Evolutionary conservation across 1,139 yeast species (phyloP), one percentile per base, ranked within the genome.

Genomic region (Blastobotrys persicus): DNA sequence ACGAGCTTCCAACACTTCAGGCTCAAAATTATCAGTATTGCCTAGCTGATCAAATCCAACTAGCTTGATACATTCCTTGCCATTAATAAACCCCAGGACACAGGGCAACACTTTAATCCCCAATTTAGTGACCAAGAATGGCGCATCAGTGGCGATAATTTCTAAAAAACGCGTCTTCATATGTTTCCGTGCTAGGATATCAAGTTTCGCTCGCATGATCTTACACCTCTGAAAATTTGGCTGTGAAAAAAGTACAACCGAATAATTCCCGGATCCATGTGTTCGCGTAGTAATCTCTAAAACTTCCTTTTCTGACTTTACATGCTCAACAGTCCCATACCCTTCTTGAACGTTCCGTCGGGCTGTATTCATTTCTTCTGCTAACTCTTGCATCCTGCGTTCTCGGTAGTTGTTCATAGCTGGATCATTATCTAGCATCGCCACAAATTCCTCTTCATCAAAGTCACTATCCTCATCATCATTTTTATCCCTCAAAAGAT

Each of bases 381-480:
- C 75, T 70, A 88, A 75, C 46, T 83, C 80, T 9, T 71, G 65
- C 48, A 87, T 77, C 56, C 91, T 95, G 23, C 74, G 69, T 54
- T 81, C 78, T 63, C 97, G 74, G 64, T 88, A 88, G 32, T 85
- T 88, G 64, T 85, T 91, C 54, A 87, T 70, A 55, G 85, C 87
- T 20, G 80, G 78, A 65, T 86, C 87, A 58, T 87, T 82, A 58
- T 81, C 81, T 47, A 95, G 72, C 31, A 84, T 51, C 17, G 64
- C 68, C 39, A 63, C 53, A 32, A 63, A 58, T 18, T 64, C 68
- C 32, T 66, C 64, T 44, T 64, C 66, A 46, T 63, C 68, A 11
- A 55, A 38, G 7, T 60, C 64, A 3, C 49, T 42, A 9, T 50
- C 55, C 12, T 47, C 39, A 19, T 32, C 48, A 32, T 39, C 42